A percentile compares a stretch with the other conserved stretches of the same genome.
phyloP scores from a whole-genome alignment of 345 rosid species.

The Populus euphratica region DNA sequence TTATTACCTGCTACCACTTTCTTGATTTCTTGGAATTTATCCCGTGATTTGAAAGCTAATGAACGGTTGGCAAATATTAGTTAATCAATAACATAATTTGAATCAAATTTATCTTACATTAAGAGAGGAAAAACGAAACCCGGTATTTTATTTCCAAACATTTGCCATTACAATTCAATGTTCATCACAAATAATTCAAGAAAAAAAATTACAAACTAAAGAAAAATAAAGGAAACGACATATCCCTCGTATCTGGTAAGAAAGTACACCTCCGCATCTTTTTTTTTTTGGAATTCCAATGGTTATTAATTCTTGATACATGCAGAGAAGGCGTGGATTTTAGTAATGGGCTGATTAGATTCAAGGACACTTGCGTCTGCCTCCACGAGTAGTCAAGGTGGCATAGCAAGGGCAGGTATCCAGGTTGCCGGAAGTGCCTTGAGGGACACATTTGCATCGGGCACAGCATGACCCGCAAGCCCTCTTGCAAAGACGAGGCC shows the following conservation, averaged over 20 bases:
- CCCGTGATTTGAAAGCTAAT: no score
- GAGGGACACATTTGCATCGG: slow-evolving; percentile 32
- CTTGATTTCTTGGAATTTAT: no score
- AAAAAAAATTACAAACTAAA: background rate
- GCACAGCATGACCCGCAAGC: slow-evolving; percentile 30
- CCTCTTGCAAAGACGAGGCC: slow-evolving; percentile 25
- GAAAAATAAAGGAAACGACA: no score
- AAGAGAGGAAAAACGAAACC: background rate
- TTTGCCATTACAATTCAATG: no score
- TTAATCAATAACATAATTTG: no score
- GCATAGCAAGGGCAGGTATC: slow-evolving; percentile 30
- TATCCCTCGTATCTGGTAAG: no score
- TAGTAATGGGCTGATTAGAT: background rate
- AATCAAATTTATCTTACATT: no score
- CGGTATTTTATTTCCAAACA: background rate
- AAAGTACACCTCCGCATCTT: background rate
- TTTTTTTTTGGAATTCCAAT: background rate
- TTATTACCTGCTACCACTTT: no score
- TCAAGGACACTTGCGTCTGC: slow-evolving; percentile 26
- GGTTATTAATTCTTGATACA: background rate
- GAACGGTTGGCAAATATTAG: no score
- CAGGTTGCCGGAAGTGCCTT: slow-evolving; percentile 30
- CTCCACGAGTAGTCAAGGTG: slow-evolving; percentile 27
- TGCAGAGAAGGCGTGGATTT: background rate
- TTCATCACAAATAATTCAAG: background rate